Percentiles rank a stretch among this genome's conserved stretches.
Evolutionary conservation across 192 early-diverging fungal genomes (phyloP).

Genomic region (Umbelopsis isabellina): DNA sequence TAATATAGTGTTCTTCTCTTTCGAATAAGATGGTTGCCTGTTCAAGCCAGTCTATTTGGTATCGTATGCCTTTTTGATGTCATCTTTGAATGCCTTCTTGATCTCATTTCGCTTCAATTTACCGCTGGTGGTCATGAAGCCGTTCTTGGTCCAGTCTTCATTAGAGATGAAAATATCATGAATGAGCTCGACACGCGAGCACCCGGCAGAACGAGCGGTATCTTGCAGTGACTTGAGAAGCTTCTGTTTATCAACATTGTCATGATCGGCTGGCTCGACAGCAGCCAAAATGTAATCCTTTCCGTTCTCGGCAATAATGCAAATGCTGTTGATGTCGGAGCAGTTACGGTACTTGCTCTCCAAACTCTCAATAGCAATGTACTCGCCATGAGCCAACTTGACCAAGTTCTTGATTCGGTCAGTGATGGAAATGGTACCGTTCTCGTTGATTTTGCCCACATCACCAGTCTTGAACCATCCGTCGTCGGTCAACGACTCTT

Average conservation of each 20-base stretch:
- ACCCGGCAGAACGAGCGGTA: constrained; percentile 54
- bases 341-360: constrained; percentile 76
- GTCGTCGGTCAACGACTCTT: constrained; percentile 50
- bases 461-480: constrained; percentile 66
- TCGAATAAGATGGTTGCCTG: too few species aligned
- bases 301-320: constrained; percentile 69
- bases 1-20: constrained; percentile 4
- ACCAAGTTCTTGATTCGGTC: constrained; percentile 85
- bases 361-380: constrained; percentile 60
- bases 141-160: constrained; percentile 73
- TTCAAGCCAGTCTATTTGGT: background rate
- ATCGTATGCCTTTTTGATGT: constrained; percentile 26
- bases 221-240: constrained; percentile 58
- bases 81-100: constrained; percentile 31
- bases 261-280: constrained; percentile 58
- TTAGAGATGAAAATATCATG: constrained; percentile 53
- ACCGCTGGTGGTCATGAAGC: constrained; percentile 75
- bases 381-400: constrained; percentile 77
- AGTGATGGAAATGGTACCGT: constrained; percentile 69
- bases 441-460: constrained; percentile 39
- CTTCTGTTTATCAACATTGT: constrained; percentile 41
- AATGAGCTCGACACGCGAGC: constrained; percentile 68
- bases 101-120: constrained; percentile 70
- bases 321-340: constrained; percentile 72
- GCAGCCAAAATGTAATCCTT: constrained; percentile 69